These are phyloP conservation scores for Dothideomycetes sp. DNA, from an alignment of 2,329 filamentous ascomycete genomes.

Conservation along the genomic window DNA sequence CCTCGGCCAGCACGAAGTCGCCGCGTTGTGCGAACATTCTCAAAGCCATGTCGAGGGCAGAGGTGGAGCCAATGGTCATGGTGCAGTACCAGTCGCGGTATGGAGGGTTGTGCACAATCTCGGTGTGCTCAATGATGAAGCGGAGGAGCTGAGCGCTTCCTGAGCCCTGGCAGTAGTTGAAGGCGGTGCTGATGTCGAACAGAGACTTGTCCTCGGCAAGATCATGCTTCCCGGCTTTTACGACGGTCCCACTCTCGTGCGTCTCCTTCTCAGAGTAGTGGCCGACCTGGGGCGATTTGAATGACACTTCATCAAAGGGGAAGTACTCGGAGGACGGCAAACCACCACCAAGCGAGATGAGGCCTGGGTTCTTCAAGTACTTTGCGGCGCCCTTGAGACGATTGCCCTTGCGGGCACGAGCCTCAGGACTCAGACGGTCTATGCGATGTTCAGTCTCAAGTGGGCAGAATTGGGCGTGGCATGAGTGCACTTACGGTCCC, in stretches of 20 bases:
- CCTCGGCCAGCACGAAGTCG: conserved; percentile 75
- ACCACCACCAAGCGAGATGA: conserved; percentile 89
- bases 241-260: conserved; percentile 44
- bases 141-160: conserved; percentile 80
- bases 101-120: conserved; percentile 75
- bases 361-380: conserved; percentile 65
- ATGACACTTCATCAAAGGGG: conserved; percentile 67
- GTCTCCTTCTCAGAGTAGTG: conserved; percentile 62
- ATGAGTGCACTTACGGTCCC: conserved; percentile 59
- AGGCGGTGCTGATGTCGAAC: conserved; percentile 71
- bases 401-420: conserved; percentile 42
- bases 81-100: conserved; percentile 85
- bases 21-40: conserved; percentile 69
- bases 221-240: conserved; percentile 76
- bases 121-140: conserved; percentile 89
- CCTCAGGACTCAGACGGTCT: conserved; percentile 36
- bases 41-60: conserved; percentile 69
- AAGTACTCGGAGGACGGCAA: conserved; percentile 85
- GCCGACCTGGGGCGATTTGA: conserved; percentile 61
- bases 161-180: conserved; percentile 86
- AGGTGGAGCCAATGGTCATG: conserved; percentile 77
- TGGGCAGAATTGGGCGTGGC: not conserved
- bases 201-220: conserved; percentile 50
- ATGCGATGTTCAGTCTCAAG: conserved; percentile 1
- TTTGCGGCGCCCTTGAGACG: conserved; percentile 76